phyloP scores from a whole-genome alignment of 139 green algal species.

The Chlamydomonas asymmetrica region DNA sequence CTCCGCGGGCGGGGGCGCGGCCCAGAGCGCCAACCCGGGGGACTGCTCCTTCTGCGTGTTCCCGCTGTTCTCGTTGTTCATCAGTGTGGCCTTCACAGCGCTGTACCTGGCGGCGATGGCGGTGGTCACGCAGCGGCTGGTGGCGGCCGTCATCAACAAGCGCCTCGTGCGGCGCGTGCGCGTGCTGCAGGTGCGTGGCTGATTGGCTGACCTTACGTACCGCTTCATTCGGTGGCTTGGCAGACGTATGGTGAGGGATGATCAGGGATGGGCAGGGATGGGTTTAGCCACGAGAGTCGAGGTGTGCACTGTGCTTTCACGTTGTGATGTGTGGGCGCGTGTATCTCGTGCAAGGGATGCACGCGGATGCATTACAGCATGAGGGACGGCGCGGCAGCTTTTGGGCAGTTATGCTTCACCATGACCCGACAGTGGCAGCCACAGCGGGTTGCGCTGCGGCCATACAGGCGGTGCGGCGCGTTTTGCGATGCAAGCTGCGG shows the following conservation, averaged over 20 bases:
- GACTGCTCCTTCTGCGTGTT: conserved; percentile 52
- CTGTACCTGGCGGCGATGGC: conserved; percentile 40
- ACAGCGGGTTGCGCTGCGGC: too few relatives aligned
- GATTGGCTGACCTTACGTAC: not conserved
- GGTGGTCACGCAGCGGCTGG: conserved; percentile 39
- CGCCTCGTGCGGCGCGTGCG: conserved; percentile 37
- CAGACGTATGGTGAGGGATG: not conserved
- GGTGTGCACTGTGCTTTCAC: not conserved
- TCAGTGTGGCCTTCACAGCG: conserved; percentile 31
- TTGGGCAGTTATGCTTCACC: too few relatives aligned
- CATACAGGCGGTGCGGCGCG: too few relatives aligned
- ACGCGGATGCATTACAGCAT: too few relatives aligned
- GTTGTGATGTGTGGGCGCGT: not conserved
- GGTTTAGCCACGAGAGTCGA: not conserved
- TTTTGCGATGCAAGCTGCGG: too few relatives aligned
- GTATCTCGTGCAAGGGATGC: too few relatives aligned
- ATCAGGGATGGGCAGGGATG: not conserved
- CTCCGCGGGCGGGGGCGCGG: too few relatives aligned
- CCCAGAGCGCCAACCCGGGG: not conserved
- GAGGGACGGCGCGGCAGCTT: too few relatives aligned
- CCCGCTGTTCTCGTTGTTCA: conserved; percentile 51
- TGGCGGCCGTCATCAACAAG: conserved; percentile 34
- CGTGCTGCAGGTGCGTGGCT: conserved; percentile 39
- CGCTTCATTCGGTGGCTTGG: not conserved
- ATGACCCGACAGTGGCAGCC: too few relatives aligned